These are phyloP conservation scores for Serendipita sp. DNA, from an alignment of 768 basidiomycete genomes.

Conservation along the genomic window DNA sequence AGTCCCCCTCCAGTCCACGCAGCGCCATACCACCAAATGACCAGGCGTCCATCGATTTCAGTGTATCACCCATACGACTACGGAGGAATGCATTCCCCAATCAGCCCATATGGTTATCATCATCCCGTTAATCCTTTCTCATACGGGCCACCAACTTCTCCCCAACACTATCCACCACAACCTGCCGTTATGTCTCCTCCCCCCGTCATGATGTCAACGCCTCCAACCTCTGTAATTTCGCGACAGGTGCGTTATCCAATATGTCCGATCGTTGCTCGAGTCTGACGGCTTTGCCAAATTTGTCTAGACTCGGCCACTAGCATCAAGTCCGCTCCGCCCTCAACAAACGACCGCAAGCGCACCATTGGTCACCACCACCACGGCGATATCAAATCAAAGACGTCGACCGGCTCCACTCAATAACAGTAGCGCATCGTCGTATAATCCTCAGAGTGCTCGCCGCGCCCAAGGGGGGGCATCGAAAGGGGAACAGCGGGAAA, in stretches of 20 bases:
- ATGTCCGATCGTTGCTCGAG: neutral
- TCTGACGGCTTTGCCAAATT: neutral
- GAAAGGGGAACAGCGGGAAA: neutral
- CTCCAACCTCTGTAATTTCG: no score
- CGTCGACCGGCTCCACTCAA: neutral
- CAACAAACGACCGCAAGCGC: neutral
- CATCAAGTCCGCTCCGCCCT: slow-evolving; percentile 2
- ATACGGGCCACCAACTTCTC: neutral
- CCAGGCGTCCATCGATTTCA: neutral
- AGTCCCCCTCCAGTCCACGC: neutral
- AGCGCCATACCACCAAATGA: neutral
- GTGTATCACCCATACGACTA: neutral
- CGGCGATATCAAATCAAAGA: neutral
- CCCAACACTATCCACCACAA: neutral
- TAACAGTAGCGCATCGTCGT: neutral
- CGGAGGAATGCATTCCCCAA: neutral
- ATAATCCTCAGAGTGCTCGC: neutral
- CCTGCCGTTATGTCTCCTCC: neutral
- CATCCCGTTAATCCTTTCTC: neutral
- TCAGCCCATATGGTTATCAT: slow-evolving; percentile 1
- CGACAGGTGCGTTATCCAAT: neutral
- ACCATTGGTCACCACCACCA: neutral
- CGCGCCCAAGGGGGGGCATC: neutral
- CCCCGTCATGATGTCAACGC: neutral
- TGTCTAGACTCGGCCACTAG: neutral